phyloP scores from a whole-genome alignment of 164 flowering plant genomes.

The Echeveria elegans region DNA sequence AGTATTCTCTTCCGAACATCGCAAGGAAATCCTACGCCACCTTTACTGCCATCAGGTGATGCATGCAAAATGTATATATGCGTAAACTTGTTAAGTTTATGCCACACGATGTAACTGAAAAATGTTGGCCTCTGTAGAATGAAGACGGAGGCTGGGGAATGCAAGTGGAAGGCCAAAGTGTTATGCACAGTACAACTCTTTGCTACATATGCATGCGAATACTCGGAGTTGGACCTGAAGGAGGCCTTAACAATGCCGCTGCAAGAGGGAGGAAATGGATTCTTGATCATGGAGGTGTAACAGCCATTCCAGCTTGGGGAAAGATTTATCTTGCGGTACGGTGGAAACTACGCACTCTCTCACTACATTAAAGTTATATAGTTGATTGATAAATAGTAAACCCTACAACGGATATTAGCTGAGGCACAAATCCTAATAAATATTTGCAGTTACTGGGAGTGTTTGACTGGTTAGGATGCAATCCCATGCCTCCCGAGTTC shows the following conservation, averaged over 20 bases:
- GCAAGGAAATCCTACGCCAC: too few species aligned
- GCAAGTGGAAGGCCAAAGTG: neutral
- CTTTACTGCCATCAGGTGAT: too few species aligned
- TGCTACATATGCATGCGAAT: neutral
- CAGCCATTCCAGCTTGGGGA: neutral
- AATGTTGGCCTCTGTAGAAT: too few species aligned
- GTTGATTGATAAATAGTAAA: too few species aligned
- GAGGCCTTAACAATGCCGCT: neutral
- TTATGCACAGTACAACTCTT: neutral
- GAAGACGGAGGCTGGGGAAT: neutral
- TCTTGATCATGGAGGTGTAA: too few species aligned
- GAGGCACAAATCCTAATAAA: too few species aligned
- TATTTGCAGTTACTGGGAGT: neutral
- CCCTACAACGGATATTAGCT: too few species aligned
- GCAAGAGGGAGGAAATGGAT: neutral
- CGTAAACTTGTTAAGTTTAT: neutral
- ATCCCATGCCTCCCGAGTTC: too few species aligned
- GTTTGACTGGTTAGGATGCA: too few species aligned
- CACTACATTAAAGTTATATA: too few species aligned
- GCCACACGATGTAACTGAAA: too few species aligned
- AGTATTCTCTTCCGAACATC: neutral
- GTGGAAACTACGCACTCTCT: neutral
- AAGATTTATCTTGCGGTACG: neutral
- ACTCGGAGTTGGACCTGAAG: neutral
- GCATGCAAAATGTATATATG: neutral